Base-by-base conservation (phyloP, 805 yeast species). In the Wickerhamiella nectarea region DNA sequence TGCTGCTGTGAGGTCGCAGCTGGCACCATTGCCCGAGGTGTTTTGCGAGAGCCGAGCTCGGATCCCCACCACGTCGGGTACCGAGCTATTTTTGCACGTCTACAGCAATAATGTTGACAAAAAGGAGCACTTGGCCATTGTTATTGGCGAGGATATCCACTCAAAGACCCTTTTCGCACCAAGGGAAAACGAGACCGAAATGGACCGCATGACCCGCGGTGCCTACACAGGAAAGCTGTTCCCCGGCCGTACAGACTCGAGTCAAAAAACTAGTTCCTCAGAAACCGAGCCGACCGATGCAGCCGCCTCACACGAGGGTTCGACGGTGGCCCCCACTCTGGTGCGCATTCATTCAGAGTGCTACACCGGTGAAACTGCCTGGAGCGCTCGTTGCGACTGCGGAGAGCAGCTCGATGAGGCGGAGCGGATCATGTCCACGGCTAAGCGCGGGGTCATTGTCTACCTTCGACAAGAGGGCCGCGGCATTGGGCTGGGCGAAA, bases 351-450 rank as follows among this genome's bases (percentile, higher is more conserved):
- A 91, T 59, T 81, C 94, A 3, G 99, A 91, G 59, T 91, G 99
- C 63, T 91, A 89, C 65, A 91, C 99, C 0, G 99, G 99, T 2
- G 99, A 91, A 59, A 91, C 96, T 1, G 97, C 96, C 8, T 91
- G 99, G 98, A 77, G 89, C 46, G 97, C 99, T 1, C 72, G 99
- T 44, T 91, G 99, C 62, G 99, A 91, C 63, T 91, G 99, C 64
- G 99, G 99, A 17, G 99, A 91, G 63, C 99, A 91, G 66, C 83
- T 91, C 55, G 96, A 91, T 62, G 95, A 93, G 62, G 97, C 97
- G 1, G 98, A 96, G 7, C 71, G 93, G 49, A 62, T 85, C 35
- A 91, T 91, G 89, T 94, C 94, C 6, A 66, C 71, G 46, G 71
- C 70, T 39, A 95, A 95, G 14, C 80, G 77, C 51, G 99, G 99